Evolutionary conservation across 2,329 filamentous ascomycete species (phyloP).

Genomic region (Fusarium sp.): DNA sequence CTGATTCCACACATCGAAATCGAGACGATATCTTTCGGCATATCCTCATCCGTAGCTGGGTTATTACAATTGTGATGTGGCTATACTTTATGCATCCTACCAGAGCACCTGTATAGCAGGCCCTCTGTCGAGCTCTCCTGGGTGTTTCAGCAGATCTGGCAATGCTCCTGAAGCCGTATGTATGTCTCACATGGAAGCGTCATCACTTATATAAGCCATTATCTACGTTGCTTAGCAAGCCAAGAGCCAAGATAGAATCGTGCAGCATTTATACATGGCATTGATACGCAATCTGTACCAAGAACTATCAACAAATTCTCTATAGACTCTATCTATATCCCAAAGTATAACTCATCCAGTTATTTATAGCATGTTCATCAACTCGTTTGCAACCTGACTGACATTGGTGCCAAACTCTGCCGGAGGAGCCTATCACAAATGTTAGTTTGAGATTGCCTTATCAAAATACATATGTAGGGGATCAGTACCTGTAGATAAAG

Average conservation of each 20-base stretch:
- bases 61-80: no score
- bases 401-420: conserved; percentile 56
- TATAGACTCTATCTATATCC: no score
- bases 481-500: conserved; percentile 63
- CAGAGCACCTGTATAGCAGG: no score
- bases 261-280: no score
- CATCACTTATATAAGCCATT: background rate
- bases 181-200: background rate
- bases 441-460: conserved; percentile 10
- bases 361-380: conserved; percentile 55
- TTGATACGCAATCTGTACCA: no score
- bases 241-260: background rate
- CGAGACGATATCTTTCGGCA: no score
- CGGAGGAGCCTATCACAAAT: conserved; percentile 50
- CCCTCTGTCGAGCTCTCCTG: no score
- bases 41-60: no score
- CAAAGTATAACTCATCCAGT: no score
- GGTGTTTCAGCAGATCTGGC: background rate
- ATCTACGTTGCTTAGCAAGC: background rate
- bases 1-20: background rate
- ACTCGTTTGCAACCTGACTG: conserved; percentile 51
- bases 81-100: no score
- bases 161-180: background rate
- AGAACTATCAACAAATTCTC: no score
- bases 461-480: background rate